Evolutionary conservation across 2,329 filamentous ascomycete genomes (phyloP).

Genomic region (Phialophora macrospora): DNA sequence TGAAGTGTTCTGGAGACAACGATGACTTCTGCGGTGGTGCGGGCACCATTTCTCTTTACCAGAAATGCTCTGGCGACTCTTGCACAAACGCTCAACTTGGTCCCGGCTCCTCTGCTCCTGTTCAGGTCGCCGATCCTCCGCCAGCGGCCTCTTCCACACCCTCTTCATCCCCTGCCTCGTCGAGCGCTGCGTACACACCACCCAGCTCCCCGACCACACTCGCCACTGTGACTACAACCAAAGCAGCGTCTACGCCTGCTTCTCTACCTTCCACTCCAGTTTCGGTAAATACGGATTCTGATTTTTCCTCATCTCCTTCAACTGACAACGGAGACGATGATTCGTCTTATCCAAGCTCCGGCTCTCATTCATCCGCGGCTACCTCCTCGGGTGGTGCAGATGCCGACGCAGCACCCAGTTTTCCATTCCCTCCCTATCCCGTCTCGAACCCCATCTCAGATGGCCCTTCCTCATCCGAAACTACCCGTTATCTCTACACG

Average conservation of each 20-base stretch:
- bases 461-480: background rate
- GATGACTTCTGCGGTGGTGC: conserved; percentile 40
- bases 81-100: conserved; percentile 34
- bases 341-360: conserved; percentile 4
- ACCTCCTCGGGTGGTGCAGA: conserved; percentile 20
- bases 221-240: conserved; percentile 24
- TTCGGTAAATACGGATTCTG: conserved; percentile 31
- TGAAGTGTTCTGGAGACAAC: conserved; percentile 40
- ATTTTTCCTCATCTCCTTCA: conserved; percentile 14
- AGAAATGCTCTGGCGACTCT: conserved; percentile 38
- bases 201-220: conserved; percentile 24
- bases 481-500: conserved; percentile 1
- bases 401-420: conserved; percentile 14
- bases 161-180: conserved; percentile 6
- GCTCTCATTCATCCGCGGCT: conserved; percentile 18
- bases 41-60: conserved; percentile 39
- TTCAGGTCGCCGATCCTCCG: conserved; percentile 17
- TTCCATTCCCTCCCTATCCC: background rate
- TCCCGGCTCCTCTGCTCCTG: conserved; percentile 9
- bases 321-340: conserved; percentile 8
- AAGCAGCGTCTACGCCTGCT: conserved; percentile 9
- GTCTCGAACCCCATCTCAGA: background rate
- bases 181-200: conserved; percentile 8
- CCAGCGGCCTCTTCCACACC: conserved; percentile 11
- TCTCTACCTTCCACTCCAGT: conserved; percentile 12